phyloP scores from a whole-genome alignment of 805 yeast species.

The Candida loeiensis region DNA sequence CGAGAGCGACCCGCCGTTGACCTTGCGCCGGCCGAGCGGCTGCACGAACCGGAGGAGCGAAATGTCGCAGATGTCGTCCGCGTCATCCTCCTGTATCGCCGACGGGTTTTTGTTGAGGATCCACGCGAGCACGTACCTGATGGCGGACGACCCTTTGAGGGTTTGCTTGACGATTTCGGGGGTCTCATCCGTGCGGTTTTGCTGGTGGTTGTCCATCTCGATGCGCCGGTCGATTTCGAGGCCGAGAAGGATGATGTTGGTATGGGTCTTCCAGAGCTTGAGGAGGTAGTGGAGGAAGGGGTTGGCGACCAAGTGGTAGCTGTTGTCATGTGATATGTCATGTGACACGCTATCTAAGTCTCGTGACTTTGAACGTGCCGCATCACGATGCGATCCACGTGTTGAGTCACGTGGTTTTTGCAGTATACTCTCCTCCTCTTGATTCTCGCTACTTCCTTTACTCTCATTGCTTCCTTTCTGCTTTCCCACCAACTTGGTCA shows the following conservation, averaged over 20 bases:
- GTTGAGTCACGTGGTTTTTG: too few relatives aligned
- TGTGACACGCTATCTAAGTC: too few relatives aligned
- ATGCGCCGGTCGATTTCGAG: constrained; percentile 47
- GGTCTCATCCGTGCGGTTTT: constrained; percentile 23
- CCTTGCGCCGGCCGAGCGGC: constrained; percentile 58
- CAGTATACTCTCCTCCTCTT: constrained; percentile 1
- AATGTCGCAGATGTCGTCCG: constrained; percentile 54
- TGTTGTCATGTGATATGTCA: too few relatives aligned
- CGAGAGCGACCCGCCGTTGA: constrained; percentile 56
- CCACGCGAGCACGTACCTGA: constrained; percentile 59
- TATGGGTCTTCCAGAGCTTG: constrained; percentile 64
- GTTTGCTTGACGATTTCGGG: constrained; percentile 32
- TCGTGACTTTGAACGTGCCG: too few relatives aligned
- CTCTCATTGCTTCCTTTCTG: constrained; percentile 8
- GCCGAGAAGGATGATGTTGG: constrained; percentile 56
- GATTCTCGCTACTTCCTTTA: background rate
- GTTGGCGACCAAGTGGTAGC: constrained; percentile 47
- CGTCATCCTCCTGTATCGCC: constrained; percentile 14
- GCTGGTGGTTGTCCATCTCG: constrained; percentile 28
- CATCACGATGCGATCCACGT: too few relatives aligned
- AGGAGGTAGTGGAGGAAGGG: constrained; percentile 61
- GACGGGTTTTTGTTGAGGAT: constrained; percentile 48
- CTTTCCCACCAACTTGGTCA: constrained; percentile 31
- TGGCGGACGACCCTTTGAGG: constrained; percentile 60
- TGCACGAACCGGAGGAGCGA: constrained; percentile 58